phyloP scores from a whole-genome alignment of 176 grass and related monocot genomes.

The Musa beccarii region DNA sequence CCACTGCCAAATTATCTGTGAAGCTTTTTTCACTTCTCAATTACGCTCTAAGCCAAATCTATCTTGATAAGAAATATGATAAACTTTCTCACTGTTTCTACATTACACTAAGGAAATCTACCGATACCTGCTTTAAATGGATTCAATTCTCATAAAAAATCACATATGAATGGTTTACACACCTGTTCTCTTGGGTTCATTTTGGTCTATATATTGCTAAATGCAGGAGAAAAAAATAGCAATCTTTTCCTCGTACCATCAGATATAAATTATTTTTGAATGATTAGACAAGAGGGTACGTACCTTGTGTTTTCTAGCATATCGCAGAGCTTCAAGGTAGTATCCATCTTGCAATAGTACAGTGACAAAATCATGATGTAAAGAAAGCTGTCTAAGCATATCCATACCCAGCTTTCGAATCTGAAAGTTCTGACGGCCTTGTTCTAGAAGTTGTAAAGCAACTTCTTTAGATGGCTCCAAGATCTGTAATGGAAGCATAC shows the following conservation, averaged over 20 bases:
- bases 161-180: not conserved
- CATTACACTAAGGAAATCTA: not conserved
- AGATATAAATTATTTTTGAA: not conserved
- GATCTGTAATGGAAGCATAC: constrained; percentile 40
- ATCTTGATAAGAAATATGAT: too few species aligned
- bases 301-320: constrained; percentile 91
- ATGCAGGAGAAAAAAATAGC: not conserved
- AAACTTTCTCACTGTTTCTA: too few species aligned
- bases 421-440: constrained; percentile 38
- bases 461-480: constrained; percentile 89
- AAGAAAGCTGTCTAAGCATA: constrained; percentile 63
- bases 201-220: not conserved
- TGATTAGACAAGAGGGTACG: not conserved
- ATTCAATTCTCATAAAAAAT: not conserved
- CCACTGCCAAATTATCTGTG: too few species aligned
- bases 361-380: constrained; percentile 82
- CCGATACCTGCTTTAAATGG: not conserved
- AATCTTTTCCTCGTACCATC: not conserved
- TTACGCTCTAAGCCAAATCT: too few species aligned
- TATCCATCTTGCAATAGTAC: constrained; percentile 64
- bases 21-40: too few species aligned
- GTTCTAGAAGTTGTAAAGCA: constrained; percentile 74
- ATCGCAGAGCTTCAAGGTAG: constrained; percentile 77
- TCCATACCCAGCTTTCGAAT: constrained; percentile 71
- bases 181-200: not conserved